phyloP scores from a whole-genome alignment of 805 yeast genomes.

The Blastobotrys terrestris region DNA sequence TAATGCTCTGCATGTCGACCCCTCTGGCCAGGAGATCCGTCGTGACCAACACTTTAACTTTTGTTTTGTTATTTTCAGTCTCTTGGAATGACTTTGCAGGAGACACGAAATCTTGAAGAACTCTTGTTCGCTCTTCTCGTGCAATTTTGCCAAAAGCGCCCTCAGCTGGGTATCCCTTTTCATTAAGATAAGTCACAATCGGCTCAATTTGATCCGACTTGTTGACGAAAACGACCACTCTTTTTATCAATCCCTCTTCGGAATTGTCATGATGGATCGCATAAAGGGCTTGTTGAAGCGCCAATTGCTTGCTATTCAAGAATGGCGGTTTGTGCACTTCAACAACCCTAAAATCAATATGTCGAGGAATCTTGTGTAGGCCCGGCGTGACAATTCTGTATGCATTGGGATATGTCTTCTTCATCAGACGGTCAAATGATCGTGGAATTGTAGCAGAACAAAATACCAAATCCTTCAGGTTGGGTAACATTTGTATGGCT shows the following conservation, averaged over 20 bases:
- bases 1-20: constrained; percentile 71
- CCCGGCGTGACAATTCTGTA: constrained; percentile 69
- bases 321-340: constrained; percentile 77
- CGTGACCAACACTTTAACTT: constrained; percentile 67
- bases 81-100: constrained; percentile 43
- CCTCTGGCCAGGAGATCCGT: constrained; percentile 92
- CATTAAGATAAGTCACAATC: constrained; percentile 49
- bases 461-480: constrained; percentile 58
- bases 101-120: constrained; percentile 56
- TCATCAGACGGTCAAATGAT: constrained; percentile 59
- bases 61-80: constrained; percentile 18
- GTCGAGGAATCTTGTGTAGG: constrained; percentile 76
- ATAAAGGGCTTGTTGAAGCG: constrained; percentile 80
- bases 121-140: constrained; percentile 50
- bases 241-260: constrained; percentile 66
- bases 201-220: constrained; percentile 56
- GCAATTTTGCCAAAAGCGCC: constrained; percentile 64
- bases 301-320: constrained; percentile 75
- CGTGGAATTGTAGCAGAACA: constrained; percentile 90
- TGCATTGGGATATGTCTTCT: constrained; percentile 56
- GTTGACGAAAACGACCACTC: constrained; percentile 83
- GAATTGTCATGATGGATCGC: constrained; percentile 81
- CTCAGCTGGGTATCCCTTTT: constrained; percentile 52
- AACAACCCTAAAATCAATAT: constrained; percentile 63
- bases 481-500: constrained; percentile 45